phyloP scores from a whole-genome alignment of 371 early-diverging fungal species.

The Thermomucor indicae-seudaticae region DNA sequence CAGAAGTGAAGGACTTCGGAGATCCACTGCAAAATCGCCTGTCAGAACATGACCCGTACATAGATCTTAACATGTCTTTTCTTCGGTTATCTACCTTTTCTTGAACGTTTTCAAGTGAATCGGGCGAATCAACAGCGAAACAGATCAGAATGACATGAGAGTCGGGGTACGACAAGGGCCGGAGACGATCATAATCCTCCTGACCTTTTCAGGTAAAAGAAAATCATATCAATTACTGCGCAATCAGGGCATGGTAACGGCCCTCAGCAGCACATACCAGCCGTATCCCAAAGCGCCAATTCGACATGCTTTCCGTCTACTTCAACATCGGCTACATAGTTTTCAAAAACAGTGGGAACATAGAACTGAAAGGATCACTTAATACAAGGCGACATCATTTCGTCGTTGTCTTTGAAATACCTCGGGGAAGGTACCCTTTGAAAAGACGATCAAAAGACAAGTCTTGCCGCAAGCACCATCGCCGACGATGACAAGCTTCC shows the following conservation, averaged over 20 bases:
- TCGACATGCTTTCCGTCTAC: conserved; percentile 41
- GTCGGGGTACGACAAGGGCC: conserved; percentile 88
- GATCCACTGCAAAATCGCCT: conserved; percentile 67
- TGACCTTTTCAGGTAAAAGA: conserved; percentile 50
- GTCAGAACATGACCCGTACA: not conserved
- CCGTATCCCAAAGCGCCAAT: conserved; percentile 94
- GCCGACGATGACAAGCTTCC: conserved; percentile 96
- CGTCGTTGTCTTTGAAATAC: conserved; percentile 33
- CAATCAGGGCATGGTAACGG: not conserved
- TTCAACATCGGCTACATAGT: conserved; percentile 88
- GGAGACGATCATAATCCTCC: too few species aligned
- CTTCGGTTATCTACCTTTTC: conserved; percentile 45
- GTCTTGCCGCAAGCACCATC: conserved; percentile 99
- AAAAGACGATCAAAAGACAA: conserved; percentile 92
- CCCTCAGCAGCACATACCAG: conserved; percentile 59
- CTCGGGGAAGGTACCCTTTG: conserved; percentile 91
- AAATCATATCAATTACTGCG: conserved; percentile 24
- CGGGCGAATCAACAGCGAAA: conserved; percentile 81
- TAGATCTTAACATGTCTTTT: not conserved
- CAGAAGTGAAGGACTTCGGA: conserved; percentile 90
- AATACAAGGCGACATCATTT: not conserved
- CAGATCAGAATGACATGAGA: conserved; percentile 88
- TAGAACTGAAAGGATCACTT: conserved; percentile 48
- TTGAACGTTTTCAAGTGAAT: conserved; percentile 83
- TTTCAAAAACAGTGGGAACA: conserved; percentile 95